These are phyloP conservation scores for Stylosanthes scabra DNA, from an alignment of 331 rosid genomes.

Conservation along the genomic window DNA sequence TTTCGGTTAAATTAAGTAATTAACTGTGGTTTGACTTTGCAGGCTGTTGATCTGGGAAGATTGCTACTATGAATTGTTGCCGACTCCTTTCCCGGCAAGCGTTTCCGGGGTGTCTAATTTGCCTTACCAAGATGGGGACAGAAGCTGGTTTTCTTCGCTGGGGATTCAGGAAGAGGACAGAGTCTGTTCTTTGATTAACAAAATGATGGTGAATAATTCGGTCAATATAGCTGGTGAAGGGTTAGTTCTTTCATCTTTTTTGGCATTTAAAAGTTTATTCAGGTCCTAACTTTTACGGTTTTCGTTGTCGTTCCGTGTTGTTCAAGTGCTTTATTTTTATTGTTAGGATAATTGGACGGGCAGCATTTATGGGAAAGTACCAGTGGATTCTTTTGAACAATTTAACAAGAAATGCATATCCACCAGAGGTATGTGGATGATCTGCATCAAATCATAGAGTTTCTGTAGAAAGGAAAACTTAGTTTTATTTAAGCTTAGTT, in stretches of 20 bases:
- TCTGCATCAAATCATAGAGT: conserved; percentile 9
- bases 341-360: conserved; percentile 83
- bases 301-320: conserved; percentile 20
- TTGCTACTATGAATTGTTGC: conserved; percentile 66
- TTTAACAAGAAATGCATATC: conserved; percentile 62
- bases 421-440: conserved; percentile 67
- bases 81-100: conserved; percentile 47
- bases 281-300: not conserved
- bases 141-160: conserved; percentile 64
- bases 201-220: conserved; percentile 75
- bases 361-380: conserved; percentile 88
- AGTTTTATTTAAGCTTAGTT: not conserved
- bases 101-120: conserved; percentile 50
- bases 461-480: not conserved
- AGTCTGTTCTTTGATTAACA: conserved; percentile 61
- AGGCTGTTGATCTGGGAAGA: conserved; percentile 98
- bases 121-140: conserved; percentile 67
- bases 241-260: conserved; percentile 53
- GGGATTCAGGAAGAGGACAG: conserved; percentile 57
- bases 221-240: conserved; percentile 88
- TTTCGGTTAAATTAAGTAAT: conserved; percentile 27
- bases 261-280: not conserved
- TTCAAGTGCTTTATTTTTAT: not conserved
- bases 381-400: conserved; percentile 85
- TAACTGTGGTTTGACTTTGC: conserved; percentile 43